These are phyloP conservation scores for Chaetomium globosum DNA, from an alignment of 2,329 filamentous ascomycete species.

Conservation along the genomic window DNA sequence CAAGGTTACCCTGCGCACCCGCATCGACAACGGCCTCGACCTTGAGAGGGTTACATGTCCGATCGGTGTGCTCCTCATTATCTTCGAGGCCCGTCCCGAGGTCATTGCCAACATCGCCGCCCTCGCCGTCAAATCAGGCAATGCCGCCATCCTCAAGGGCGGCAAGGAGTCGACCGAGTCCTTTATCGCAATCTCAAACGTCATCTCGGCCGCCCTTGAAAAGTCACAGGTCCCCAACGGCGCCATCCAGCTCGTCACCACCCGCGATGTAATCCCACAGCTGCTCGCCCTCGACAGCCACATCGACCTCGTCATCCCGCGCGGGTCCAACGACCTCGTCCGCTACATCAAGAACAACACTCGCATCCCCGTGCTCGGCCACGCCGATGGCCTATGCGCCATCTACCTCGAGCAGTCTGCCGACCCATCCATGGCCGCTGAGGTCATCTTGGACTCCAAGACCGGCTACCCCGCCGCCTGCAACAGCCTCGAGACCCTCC, in stretches of 20 bases:
- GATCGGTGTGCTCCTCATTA: constrained; percentile 96
- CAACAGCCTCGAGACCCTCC: constrained; percentile 89
- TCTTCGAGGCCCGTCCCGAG: constrained; percentile 96
- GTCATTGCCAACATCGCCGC: constrained; percentile 98
- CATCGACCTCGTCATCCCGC: constrained; percentile 93
- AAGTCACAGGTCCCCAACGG: constrained; percentile 76
- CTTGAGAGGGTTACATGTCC: constrained; percentile 90
- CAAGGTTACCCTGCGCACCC: constrained; percentile 78
- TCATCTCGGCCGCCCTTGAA: constrained; percentile 77
- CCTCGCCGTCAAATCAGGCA: constrained; percentile 93
- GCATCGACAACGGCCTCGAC: constrained; percentile 80
- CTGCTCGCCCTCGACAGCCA: constrained; percentile 82
- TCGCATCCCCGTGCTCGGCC: constrained; percentile 91
- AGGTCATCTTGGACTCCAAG: constrained; percentile 87
- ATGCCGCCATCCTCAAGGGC: constrained; percentile 94
- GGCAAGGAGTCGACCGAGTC: constrained; percentile 95
- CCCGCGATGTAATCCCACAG: constrained; percentile 84
- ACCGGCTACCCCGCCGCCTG: constrained; percentile 93
- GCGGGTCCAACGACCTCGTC: constrained; percentile 88
- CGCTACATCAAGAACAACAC: constrained; percentile 87
- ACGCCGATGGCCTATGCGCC: constrained; percentile 90
- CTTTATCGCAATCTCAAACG: constrained; percentile 86
- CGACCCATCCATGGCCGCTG: constrained; percentile 69
- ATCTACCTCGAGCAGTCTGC: constrained; percentile 83
- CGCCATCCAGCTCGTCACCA: constrained; percentile 91